phyloP scores from a whole-genome alignment of 225 moss, liverwort and hornwort species.

The Marchantia paleacea region DNA sequence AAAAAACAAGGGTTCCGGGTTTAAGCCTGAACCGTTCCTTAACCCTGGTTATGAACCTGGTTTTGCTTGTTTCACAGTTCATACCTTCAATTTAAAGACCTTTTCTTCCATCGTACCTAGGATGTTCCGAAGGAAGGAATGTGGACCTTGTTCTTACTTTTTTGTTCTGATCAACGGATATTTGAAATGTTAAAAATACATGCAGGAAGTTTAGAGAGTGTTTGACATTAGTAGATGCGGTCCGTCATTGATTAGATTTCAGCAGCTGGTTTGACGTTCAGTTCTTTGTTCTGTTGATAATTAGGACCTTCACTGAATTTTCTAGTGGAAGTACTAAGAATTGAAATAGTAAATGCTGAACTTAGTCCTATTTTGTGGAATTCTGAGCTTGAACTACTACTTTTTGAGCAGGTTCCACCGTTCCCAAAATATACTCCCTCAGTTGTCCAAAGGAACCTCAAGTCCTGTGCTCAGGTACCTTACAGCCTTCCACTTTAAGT shows the following conservation, averaged over 20 bases:
- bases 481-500: neutral
- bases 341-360: neutral
- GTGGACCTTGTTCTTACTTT: neutral
- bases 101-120: too few relatives aligned
- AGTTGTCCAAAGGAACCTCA: constrained; percentile 82
- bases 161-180: neutral
- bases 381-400: neutral
- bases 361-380: neutral
- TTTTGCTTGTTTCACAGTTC: too few relatives aligned
- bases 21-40: neutral
- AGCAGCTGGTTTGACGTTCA: neutral
- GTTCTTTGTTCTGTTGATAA: neutral
- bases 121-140: neutral
- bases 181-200: neutral
- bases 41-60: too few relatives aligned
- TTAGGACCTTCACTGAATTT: too few relatives aligned
- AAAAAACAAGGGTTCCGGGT: neutral
- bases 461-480: constrained; percentile 88
- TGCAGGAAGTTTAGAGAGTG: neutral
- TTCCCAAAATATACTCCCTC: constrained; percentile 95
- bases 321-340: neutral
- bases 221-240: neutral
- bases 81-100: too few relatives aligned
- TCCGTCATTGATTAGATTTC: neutral
- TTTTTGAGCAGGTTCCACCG: constrained; percentile 70